A percentile compares a stretch with the other conserved stretches of the same genome.
Conservation (phyloP, 805 yeast genomes). For the Candida yuanshanica region DNA sequence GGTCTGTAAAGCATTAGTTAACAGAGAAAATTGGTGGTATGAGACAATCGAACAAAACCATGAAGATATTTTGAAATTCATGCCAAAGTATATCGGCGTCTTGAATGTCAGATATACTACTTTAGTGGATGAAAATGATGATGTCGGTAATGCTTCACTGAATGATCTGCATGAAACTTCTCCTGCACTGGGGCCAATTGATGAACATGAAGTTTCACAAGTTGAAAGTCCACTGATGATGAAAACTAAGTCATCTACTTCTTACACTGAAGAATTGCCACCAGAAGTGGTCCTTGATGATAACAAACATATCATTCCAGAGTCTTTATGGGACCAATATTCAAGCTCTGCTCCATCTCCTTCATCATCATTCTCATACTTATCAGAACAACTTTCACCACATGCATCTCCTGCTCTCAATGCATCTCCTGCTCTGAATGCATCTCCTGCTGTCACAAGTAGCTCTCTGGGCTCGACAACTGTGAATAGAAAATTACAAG, state of each 20-base stretch:
- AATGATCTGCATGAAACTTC: slow-evolving; percentile 9
- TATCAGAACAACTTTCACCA: slow-evolving; percentile 21
- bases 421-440: background rate
- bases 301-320: slow-evolving; percentile 87
- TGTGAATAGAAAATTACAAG: slow-evolving; percentile 66
- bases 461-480: slow-evolving; percentile 51
- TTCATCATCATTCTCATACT: slow-evolving; percentile 33
- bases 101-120: slow-evolving; percentile 74
- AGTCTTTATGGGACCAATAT: slow-evolving; percentile 62
- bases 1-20: slow-evolving; percentile 88
- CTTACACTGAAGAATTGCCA: slow-evolving; percentile 29
- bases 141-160: slow-evolving; percentile 10
- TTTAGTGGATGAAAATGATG: slow-evolving; percentile 21
- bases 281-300: slow-evolving; percentile 91
- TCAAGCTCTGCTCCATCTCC: slow-evolving; percentile 38
- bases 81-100: slow-evolving; percentile 95
- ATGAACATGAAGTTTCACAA: slow-evolving; percentile 7
- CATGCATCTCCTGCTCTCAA: background rate
- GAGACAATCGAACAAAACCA: slow-evolving; percentile 80
- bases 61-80: slow-evolving; percentile 68
- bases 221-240: slow-evolving; percentile 10
- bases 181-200: slow-evolving; percentile 14
- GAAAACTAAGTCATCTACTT: slow-evolving; percentile 14
- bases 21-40: slow-evolving; percentile 87
- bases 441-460: slow-evolving; percentile 9